Percentiles rank a stretch among this genome's conserved stretches.
These are phyloP conservation scores for Gastrolobium bilobum DNA, from an alignment of 306 rosid species.

Conservation along the genomic window DNA sequence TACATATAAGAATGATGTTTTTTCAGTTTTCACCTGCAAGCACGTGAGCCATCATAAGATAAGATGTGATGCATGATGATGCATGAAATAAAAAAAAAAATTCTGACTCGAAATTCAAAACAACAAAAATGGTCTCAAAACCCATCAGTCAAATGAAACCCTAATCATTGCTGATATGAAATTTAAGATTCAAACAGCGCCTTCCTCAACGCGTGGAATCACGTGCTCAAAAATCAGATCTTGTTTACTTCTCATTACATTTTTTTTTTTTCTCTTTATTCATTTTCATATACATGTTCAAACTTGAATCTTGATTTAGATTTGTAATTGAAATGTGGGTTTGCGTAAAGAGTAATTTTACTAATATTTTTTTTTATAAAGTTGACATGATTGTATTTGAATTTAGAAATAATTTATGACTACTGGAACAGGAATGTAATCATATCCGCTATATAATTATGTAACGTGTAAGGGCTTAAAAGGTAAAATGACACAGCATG, in stretches of 20 bases:
- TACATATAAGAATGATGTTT: neutral
- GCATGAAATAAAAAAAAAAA: conserved; percentile 35
- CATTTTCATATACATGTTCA: neutral
- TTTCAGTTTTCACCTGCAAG: neutral
- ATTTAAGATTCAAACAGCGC: conserved; percentile 50
- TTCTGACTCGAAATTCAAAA: conserved; percentile 42
- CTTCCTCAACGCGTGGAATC: conserved; percentile 29
- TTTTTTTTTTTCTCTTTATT: neutral
- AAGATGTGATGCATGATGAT: conserved; percentile 21
- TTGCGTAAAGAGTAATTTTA: conserved; percentile 42
- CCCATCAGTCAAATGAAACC: conserved; percentile 59
- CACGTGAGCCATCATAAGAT: conserved; percentile 49
- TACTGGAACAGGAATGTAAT: conserved; percentile 11
- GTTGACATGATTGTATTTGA: conserved; percentile 26
- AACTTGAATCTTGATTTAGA: conserved; percentile 13
- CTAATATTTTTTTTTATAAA: neutral
- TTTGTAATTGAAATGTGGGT: neutral
- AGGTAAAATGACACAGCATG: neutral
- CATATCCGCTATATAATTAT: conserved; percentile 38
- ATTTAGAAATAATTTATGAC: neutral
- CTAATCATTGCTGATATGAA: conserved; percentile 70
- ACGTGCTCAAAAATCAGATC: neutral
- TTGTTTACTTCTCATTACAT: neutral
- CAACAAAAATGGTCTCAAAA: conserved; percentile 18
- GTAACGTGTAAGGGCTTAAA: conserved; percentile 1